Conservation (phyloP, 106 monocot species). For the Narthecium ossifragum region DNA sequence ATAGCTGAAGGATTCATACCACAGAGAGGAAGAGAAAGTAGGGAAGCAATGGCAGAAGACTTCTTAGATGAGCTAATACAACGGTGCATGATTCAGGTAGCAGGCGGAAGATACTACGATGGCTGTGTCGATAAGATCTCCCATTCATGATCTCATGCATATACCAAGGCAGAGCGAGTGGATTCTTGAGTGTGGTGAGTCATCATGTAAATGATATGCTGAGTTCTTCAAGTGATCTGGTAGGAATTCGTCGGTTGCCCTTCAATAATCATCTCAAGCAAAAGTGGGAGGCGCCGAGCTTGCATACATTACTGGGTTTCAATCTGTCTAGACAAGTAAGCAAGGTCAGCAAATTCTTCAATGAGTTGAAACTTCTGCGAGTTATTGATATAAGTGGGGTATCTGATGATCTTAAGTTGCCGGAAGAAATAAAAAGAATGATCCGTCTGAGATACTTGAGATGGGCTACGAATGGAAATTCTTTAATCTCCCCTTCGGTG, state of each 20-base stretch:
- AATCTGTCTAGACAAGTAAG: no score
- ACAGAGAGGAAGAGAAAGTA: background rate
- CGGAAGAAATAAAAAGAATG: slow-evolving; percentile 13
- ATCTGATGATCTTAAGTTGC: background rate
- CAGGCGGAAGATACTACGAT: background rate
- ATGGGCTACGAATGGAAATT: slow-evolving; percentile 4
- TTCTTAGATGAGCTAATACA: slow-evolving; percentile 18
- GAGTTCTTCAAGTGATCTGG: background rate
- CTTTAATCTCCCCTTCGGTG: slow-evolving; percentile 10
- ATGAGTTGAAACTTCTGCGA: slow-evolving; percentile 13
- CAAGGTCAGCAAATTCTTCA: background rate
- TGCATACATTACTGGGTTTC: background rate
- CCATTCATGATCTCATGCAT: slow-evolving; percentile 18
- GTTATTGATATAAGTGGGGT: slow-evolving; percentile 19
- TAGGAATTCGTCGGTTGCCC: no score
- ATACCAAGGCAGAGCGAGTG: slow-evolving; percentile 1
- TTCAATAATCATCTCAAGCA: background rate
- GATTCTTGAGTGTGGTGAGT: background rate
- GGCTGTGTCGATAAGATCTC: background rate
- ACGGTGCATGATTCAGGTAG: slow-evolving; percentile 22
- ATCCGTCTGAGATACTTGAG: slow-evolving; percentile 17
- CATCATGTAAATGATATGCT: background rate
- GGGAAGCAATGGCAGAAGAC: slow-evolving; percentile 11
- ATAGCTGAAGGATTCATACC: slow-evolving; percentile 14
- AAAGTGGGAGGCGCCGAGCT: background rate